phyloP scores from a whole-genome alignment of 2,329 filamentous ascomycete species.

The Macrophomina phaseolina region DNA sequence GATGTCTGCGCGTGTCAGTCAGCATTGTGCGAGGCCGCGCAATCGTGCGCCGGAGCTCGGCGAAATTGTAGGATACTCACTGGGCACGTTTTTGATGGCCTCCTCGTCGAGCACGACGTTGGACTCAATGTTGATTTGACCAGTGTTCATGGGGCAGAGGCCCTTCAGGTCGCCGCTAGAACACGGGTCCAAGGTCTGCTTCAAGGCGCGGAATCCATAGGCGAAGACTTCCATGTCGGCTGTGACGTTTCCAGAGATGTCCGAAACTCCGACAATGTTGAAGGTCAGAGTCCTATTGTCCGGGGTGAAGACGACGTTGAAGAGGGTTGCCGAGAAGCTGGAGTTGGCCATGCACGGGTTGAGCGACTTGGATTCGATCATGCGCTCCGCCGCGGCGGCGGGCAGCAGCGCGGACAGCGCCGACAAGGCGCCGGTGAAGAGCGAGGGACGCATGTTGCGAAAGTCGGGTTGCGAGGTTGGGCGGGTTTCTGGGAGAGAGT shows the following conservation, averaged over 20 bases:
- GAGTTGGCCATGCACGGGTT: constrained; percentile 85
- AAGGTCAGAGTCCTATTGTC: constrained; percentile 74
- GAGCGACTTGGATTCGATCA: constrained; percentile 82
- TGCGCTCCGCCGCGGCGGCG: constrained; percentile 55
- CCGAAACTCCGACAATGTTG: constrained; percentile 80
- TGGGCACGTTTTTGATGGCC: constrained; percentile 71
- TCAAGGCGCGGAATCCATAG: constrained; percentile 79
- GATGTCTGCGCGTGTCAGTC: constrained; percentile 59
- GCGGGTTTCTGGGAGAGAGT: background rate
- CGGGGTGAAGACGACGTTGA: constrained; percentile 82
- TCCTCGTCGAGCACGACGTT: constrained; percentile 64
- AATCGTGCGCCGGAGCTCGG: background rate
- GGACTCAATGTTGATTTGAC: constrained; percentile 78
- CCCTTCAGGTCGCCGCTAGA: constrained; percentile 66
- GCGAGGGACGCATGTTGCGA: constrained; percentile 17
- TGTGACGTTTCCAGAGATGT: constrained; percentile 79
- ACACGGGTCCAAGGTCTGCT: constrained; percentile 77
- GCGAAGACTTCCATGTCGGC: constrained; percentile 79
- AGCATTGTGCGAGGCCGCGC: background rate
- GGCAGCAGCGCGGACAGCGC: constrained; percentile 26
- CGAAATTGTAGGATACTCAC: constrained; percentile 43
- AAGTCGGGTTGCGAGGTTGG: background rate
- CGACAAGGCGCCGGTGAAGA: constrained; percentile 20
- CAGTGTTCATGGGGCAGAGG: constrained; percentile 89
- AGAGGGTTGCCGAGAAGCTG: constrained; percentile 85